Evolutionary conservation across 306 rosid genomes (phyloP).

Genomic region (Abrus pulchellus): DNA sequence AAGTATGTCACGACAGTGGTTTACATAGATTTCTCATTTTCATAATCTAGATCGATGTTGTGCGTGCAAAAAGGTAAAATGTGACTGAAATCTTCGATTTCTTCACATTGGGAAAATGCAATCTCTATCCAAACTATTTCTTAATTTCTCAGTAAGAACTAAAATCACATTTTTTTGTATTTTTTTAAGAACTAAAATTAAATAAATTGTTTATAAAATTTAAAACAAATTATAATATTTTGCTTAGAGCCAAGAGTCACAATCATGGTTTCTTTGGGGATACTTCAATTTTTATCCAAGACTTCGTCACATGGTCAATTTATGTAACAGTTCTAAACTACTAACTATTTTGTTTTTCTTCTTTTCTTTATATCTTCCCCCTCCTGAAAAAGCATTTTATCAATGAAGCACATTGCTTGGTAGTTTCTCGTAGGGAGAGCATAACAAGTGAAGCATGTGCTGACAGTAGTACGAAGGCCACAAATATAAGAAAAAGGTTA

Average conservation of each 20-base stretch:
- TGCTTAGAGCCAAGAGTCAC: slow-evolving; percentile 1
- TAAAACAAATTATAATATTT: background rate
- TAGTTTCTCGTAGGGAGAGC: background rate
- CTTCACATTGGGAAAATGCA: background rate
- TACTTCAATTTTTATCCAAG: background rate
- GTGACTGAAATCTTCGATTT: background rate
- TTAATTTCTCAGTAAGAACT: too few relatives aligned
- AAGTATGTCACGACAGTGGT: background rate
- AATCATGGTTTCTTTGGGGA: slow-evolving; percentile 14
- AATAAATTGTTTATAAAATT: too few relatives aligned
- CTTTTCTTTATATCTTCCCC: background rate
- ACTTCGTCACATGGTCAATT: slow-evolving; percentile 6
- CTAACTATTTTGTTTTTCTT: background rate
- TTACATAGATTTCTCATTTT: background rate
- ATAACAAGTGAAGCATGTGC: slow-evolving; percentile 51
- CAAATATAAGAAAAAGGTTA: slow-evolving; percentile 35
- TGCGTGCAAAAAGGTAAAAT: background rate
- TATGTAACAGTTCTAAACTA: background rate
- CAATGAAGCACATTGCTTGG: slow-evolving; percentile 26
- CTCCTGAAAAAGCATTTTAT: background rate
- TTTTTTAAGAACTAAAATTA: background rate
- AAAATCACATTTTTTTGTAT: background rate
- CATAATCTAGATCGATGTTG: background rate
- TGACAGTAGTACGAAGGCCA: slow-evolving; percentile 30
- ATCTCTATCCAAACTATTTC: too few relatives aligned